Percentiles rank a stretch among this genome's conserved stretches.
Conservation (phyloP, 176 grass and related monocot genomes). For the Typha latifolia region DNA sequence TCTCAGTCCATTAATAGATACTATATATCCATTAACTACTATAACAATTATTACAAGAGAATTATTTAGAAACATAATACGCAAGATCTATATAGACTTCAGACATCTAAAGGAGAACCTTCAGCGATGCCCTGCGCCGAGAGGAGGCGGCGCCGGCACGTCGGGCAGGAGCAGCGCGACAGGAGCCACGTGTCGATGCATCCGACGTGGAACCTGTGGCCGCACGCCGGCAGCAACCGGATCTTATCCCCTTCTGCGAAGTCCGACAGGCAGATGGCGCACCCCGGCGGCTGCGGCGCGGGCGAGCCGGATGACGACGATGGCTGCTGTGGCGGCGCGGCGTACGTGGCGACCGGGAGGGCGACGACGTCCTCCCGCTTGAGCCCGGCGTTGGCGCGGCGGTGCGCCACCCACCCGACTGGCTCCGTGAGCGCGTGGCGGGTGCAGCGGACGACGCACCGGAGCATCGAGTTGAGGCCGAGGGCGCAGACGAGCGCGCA, state of each 20-base stretch:
- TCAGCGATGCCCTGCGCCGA: background rate
- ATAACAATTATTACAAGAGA: background rate
- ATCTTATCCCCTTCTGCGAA: slow-evolving; percentile 33
- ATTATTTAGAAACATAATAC: slow-evolving; percentile 5
- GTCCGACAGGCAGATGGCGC: slow-evolving; percentile 37
- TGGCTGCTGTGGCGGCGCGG: background rate
- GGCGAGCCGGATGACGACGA: background rate
- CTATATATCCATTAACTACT: slow-evolving; percentile 3
- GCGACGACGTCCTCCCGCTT: slow-evolving; percentile 52
- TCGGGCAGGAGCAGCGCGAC: slow-evolving; percentile 33
- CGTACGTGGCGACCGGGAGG: slow-evolving; percentile 26
- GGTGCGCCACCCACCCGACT: slow-evolving; percentile 32
- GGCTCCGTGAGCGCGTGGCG: slow-evolving; percentile 46
- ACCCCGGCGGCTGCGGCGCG: background rate
- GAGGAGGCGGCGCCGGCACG: slow-evolving; percentile 21
- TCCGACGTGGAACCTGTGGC: slow-evolving; percentile 32
- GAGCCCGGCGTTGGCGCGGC: slow-evolving; percentile 43
- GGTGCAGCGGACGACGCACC: slow-evolving; percentile 59
- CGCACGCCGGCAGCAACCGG: slow-evolving; percentile 26
- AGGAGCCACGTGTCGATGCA: slow-evolving; percentile 36
- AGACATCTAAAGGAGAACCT: background rate
- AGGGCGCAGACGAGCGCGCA: slow-evolving; percentile 70
- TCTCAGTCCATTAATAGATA: too few relatives aligned
- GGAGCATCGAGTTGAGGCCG: slow-evolving; percentile 68
- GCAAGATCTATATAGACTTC: background rate